These are phyloP conservation scores for Anthoceros angustus DNA, from an alignment of 225 moss, liverwort and hornwort species.

Conservation along the genomic window DNA sequence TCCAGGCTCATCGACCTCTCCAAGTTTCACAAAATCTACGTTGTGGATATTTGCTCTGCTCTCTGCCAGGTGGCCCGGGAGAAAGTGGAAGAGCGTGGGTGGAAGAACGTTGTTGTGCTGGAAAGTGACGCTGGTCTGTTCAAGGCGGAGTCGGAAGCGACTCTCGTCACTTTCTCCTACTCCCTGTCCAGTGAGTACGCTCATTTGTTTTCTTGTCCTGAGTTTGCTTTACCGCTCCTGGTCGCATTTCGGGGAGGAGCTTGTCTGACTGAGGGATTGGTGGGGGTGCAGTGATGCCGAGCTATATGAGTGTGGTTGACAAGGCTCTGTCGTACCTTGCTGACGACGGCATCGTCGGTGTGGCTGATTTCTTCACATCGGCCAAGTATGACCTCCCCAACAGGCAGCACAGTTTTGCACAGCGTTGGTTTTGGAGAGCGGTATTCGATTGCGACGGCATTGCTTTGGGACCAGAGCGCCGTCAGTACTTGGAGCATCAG, in stretches of 20 bases:
- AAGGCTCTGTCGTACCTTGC: constrained; percentile 45
- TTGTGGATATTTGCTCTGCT: constrained; percentile 35
- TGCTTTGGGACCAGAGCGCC: constrained; percentile 84
- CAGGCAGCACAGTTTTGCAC: constrained; percentile 64
- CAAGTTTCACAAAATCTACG: constrained; percentile 29
- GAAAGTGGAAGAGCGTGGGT: constrained; percentile 24
- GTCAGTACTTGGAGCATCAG: constrained; percentile 76
- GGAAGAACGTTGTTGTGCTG: constrained; percentile 26
- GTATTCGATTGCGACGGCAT: constrained; percentile 80
- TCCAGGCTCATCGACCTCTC: constrained; percentile 26
- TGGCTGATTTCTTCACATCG: constrained; percentile 90
- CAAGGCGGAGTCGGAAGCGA: constrained; percentile 21
- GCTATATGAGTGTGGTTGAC: constrained; percentile 76
- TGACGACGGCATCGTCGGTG: constrained; percentile 75
- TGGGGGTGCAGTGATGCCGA: constrained; percentile 58
- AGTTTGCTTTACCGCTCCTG: background rate
- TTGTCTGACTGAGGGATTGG: background rate
- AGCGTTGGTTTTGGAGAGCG: constrained; percentile 91
- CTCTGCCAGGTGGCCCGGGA: constrained; percentile 28
- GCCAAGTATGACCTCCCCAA: constrained; percentile 89
- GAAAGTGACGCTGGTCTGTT: constrained; percentile 31
- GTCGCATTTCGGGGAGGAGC: background rate
- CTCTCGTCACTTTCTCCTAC: constrained; percentile 90
- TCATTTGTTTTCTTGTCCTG: background rate
- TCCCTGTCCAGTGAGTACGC: constrained; percentile 57